Base-by-base conservation (phyloP, 2,329 filamentous ascomycete species). In the Fusarium armeniacum region DNA sequence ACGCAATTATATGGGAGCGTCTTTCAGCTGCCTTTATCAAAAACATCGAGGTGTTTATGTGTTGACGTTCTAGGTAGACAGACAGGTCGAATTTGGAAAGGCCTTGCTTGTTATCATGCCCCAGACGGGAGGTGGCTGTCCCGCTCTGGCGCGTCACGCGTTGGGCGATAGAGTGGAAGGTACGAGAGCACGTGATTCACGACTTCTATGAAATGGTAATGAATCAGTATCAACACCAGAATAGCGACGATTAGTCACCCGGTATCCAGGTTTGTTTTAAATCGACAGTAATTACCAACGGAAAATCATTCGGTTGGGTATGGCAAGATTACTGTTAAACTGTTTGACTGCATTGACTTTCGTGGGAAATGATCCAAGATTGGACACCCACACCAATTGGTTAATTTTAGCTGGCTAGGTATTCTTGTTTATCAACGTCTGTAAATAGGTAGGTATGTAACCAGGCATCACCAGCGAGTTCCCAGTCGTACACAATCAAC, bases 121-220 rank as follows among this genome's bases (percentile, higher is more conserved):
- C 56, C 36, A 62, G 58, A 54, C 60, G 55, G 46, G 49, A 60
- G 50, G 40, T 63, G 58, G 55, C 49, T 51, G 46, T 68, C 59
- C 59, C 69, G 76, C 62, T 53, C 36, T 40, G 56, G 62, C 77
- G 77, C 77, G 67, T 70, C 47, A 68, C 73, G 58, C 78, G 78
- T 79, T 54, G 54, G 64, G 79, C 76, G 78, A 75, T 80, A 75
- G 22, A 79, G 69, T 77, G 45, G 53, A 73, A 66, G 62, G 62
- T 75, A 71, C 74, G 74, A 69, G 43, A 58, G 20, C 74, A 76
- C 74, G 74, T 76, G 74, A 73, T 55, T 70, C 59, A 71, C 26
- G 35, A 28, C 24, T 15, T 20, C 18, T 24, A n/a, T 36, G 52
- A 53, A 57, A 56, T 45, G 54, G 62, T 46, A 33, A 46, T 68